phyloP scores from a whole-genome alignment of 805 yeast species.

The Geotrichum ghanense region DNA sequence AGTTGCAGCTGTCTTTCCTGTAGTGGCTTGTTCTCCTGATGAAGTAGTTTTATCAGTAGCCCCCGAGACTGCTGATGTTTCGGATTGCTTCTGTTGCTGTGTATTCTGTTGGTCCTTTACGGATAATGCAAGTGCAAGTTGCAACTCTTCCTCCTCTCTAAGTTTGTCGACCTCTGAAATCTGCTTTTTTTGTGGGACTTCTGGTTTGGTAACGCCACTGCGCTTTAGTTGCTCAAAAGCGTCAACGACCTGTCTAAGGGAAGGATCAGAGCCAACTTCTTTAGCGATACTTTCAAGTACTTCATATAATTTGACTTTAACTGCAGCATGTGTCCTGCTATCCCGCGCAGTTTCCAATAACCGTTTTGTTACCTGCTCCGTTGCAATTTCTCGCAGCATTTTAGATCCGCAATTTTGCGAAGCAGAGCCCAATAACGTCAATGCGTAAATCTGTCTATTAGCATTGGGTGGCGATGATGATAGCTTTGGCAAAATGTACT shows the following conservation, averaged over 20 bases:
- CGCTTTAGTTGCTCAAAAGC: slow-evolving; percentile 40
- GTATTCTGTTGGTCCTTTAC: slow-evolving; percentile 11
- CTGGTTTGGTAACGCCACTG: slow-evolving; percentile 33
- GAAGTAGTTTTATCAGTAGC: slow-evolving; percentile 7
- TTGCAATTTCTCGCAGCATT: slow-evolving; percentile 50
- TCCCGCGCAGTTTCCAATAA: slow-evolving; percentile 42
- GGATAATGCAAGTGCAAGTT: slow-evolving; percentile 64
- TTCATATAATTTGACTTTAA: slow-evolving; percentile 55
- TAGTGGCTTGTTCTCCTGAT: slow-evolving; percentile 4
- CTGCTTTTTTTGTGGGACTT: slow-evolving; percentile 46
- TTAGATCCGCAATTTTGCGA: slow-evolving; percentile 73
- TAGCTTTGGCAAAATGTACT: slow-evolving; percentile 37
- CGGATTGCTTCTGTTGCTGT: slow-evolving; percentile 7
- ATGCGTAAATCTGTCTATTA: slow-evolving; percentile 49
- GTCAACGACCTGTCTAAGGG: slow-evolving; percentile 57
- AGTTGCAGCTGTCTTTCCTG: slow-evolving; percentile 25
- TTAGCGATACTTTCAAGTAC: slow-evolving; percentile 54
- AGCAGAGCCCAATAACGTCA: slow-evolving; percentile 41
- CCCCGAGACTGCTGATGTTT: slow-evolving; percentile 13
- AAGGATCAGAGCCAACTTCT: slow-evolving; percentile 63
- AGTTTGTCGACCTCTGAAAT: slow-evolving; percentile 34
- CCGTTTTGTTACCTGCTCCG: slow-evolving; percentile 39
- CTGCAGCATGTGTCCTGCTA: slow-evolving; percentile 47
- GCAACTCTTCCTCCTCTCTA: slow-evolving; percentile 71
- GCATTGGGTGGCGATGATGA: slow-evolving; percentile 37